Conservation (phyloP, 768 basidiomycete genomes). For the Boletus reticuloceps region DNA sequence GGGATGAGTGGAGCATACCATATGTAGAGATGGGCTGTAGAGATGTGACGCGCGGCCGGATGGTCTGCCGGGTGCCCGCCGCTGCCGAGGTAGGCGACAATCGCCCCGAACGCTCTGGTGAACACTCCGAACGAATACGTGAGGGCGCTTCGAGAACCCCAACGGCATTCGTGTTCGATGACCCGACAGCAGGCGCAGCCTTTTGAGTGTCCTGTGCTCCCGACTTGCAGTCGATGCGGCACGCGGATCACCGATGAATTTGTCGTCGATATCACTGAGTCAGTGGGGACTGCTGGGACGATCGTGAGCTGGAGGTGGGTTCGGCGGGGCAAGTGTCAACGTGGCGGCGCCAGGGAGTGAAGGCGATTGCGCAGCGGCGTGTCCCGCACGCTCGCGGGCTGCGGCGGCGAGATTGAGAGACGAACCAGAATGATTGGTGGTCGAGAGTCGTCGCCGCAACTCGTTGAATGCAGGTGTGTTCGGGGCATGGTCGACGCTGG, state of each 20-base stretch:
- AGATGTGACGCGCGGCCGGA: constrained; percentile 49
- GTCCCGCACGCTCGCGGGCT: constrained; percentile 44
- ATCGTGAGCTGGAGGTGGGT: constrained; percentile 33
- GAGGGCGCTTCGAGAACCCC: constrained; percentile 80
- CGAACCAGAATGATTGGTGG: constrained; percentile 68
- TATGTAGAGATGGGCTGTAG: constrained; percentile 66
- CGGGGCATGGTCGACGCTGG: constrained; percentile 45
- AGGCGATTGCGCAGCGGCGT: constrained; percentile 15
- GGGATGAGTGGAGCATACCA: constrained; percentile 41
- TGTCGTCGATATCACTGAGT: constrained; percentile 71
- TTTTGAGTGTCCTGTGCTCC: constrained; percentile 76
- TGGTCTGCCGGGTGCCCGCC: constrained; percentile 48
- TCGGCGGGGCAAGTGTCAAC: constrained; percentile 24
- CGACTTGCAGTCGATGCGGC: constrained; percentile 63
- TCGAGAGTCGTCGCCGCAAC: constrained; percentile 69
- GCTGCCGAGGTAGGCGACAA: constrained; percentile 72
- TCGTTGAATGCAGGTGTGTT: constrained; percentile 72
- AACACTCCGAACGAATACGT: constrained; percentile 61
- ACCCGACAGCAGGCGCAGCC: constrained; percentile 86
- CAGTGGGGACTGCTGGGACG: constrained; percentile 78
- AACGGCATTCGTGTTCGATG: constrained; percentile 77
- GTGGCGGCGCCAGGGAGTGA: constrained; percentile 5
- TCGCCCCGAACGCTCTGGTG: constrained; percentile 71
- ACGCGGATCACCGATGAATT: constrained; percentile 62
- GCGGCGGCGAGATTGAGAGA: constrained; percentile 50